These are phyloP conservation scores for Zygoascus ofunaensis DNA, from an alignment of 805 yeast genomes.

Conservation along the genomic window DNA sequence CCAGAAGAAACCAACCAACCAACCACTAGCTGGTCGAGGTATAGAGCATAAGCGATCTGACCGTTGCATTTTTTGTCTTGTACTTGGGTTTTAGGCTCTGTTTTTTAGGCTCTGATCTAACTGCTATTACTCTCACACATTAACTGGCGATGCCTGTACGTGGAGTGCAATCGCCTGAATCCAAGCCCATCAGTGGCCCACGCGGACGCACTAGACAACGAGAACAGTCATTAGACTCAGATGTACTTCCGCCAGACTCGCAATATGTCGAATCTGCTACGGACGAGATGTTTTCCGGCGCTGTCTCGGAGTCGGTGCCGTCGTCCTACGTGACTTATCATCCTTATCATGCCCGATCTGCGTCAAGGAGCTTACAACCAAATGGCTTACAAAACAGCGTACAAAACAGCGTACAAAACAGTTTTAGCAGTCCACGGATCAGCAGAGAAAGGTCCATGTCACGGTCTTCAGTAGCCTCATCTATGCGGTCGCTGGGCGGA, in stretches of 20 bases:
- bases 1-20: too few relatives aligned
- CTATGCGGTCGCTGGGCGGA: not conserved
- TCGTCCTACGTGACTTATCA: conserved; percentile 62
- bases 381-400: conserved; percentile 16
- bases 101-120: too few relatives aligned
- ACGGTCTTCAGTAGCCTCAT: not conserved
- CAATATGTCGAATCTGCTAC: conserved; percentile 28
- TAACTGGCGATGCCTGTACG: too few relatives aligned
- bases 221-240: too few relatives aligned
- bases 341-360: conserved; percentile 27
- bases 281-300: conserved; percentile 61
- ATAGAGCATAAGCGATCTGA: too few relatives aligned
- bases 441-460: not conserved
- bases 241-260: conserved; percentile 6
- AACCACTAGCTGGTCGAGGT: too few relatives aligned
- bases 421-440: conserved; percentile 1
- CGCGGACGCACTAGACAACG: not conserved
- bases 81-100: too few relatives aligned
- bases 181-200: too few relatives aligned
- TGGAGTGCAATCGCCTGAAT: too few relatives aligned
- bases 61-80: too few relatives aligned
- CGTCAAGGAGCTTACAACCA: conserved; percentile 12
- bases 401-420: conserved; percentile 8
- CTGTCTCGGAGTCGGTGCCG: conserved; percentile 60
- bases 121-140: too few relatives aligned